Evolutionary conservation across 2,329 filamentous ascomycete species (phyloP).

Genomic region (Diaporthe humulicola): DNA sequence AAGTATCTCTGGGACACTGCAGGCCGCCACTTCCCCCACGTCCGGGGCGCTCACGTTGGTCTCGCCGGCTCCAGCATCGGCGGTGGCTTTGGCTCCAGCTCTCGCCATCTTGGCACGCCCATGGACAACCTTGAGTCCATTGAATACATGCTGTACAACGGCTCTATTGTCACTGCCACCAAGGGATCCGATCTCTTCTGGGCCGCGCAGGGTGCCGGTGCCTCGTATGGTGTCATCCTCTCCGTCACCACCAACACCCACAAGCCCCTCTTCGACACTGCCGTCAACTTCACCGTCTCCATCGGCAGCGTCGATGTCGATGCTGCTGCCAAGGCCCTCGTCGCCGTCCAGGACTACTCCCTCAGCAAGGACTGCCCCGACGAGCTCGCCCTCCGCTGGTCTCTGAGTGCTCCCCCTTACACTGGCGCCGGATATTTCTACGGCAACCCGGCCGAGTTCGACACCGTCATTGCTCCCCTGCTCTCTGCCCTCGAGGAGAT

Average conservation of each 20-base stretch:
- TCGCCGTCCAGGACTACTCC: constrained; percentile 15
- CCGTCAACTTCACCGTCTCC: constrained; percentile 15
- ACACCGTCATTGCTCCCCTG: constrained; percentile 1
- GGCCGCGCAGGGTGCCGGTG: constrained; percentile 13
- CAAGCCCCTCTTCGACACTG: not conserved
- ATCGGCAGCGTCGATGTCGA: constrained; percentile 10
- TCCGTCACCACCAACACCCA: constrained; percentile 16
- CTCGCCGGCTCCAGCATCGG: constrained; percentile 21
- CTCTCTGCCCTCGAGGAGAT: not conserved
- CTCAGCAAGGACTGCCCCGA: not conserved
- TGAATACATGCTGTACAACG: constrained; percentile 21
- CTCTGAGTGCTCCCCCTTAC: constrained; percentile 11
- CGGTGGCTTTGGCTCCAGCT: constrained; percentile 1
- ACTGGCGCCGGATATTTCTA: constrained; percentile 14
- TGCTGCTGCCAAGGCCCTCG: not conserved
- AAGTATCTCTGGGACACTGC: constrained; percentile 10
- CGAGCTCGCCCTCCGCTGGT: constrained; percentile 13
- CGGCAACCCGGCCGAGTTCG: constrained; percentile 9
- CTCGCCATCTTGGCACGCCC: constrained; percentile 8
- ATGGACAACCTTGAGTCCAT: constrained; percentile 22
- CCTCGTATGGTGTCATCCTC: constrained; percentile 11
- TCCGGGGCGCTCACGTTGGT: constrained; percentile 12
- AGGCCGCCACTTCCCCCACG: constrained; percentile 10
- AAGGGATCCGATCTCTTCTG: constrained; percentile 16
- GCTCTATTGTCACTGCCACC: constrained; percentile 5